phyloP scores from a whole-genome alignment of 768 basidiomycete genomes.

The Ramaria sp. region DNA sequence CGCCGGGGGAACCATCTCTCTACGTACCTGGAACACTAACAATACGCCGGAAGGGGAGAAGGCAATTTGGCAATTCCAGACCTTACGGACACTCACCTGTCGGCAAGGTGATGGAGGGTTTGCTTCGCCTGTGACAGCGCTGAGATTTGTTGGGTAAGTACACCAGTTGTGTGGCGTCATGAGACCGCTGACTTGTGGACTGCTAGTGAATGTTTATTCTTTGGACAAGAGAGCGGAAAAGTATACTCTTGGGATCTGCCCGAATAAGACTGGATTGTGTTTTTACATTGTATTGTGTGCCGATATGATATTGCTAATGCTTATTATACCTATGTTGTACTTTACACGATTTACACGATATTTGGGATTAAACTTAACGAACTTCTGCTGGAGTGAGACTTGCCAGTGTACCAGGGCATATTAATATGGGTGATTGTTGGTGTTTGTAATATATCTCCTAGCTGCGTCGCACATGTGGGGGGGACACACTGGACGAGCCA shows the following conservation, averaged over 20 bases:
- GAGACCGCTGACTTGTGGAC: too few relatives aligned
- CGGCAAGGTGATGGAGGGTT: constrained; percentile 29
- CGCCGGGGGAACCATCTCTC: constrained; percentile 60
- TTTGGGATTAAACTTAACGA: too few relatives aligned
- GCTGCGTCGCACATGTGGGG: too few relatives aligned
- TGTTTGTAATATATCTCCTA: too few relatives aligned
- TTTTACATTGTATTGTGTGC: too few relatives aligned
- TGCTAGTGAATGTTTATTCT: constrained; percentile 40
- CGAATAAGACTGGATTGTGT: constrained; percentile 23
- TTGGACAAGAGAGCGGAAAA: constrained; percentile 56
- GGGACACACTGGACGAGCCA: too few relatives aligned
- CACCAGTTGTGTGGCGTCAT: not conserved
- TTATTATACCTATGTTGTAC: too few relatives aligned
- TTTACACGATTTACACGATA: too few relatives aligned
- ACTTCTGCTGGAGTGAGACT: too few relatives aligned
- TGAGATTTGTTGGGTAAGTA: constrained; percentile 69
- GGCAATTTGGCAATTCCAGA: constrained; percentile 67
- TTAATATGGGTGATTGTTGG: too few relatives aligned
- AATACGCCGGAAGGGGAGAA: constrained; percentile 54
- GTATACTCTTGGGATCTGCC: constrained; percentile 48
- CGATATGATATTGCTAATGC: too few relatives aligned
- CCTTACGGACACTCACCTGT: constrained; percentile 56
- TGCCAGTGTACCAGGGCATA: too few relatives aligned
- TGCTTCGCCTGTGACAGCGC: constrained; percentile 55
- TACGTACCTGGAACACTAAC: constrained; percentile 81